Evolutionary conservation across 768 basidiomycete genomes (phyloP).

Genomic region (Lepiota venenata): DNA sequence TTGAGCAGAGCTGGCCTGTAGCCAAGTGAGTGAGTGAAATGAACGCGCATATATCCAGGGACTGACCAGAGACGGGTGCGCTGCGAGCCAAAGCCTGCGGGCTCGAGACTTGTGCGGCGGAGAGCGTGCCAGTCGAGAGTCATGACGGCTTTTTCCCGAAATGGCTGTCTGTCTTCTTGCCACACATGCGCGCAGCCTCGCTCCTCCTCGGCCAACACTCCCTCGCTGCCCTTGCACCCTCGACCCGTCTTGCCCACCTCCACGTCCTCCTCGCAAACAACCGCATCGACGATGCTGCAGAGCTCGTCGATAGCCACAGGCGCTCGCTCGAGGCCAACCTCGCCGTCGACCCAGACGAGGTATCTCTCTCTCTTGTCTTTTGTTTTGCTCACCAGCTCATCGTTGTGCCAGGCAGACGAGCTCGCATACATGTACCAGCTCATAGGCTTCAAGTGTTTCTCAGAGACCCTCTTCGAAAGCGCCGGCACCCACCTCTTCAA

Average conservation of each 20-base stretch:
- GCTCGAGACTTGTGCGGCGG: conserved; percentile 44
- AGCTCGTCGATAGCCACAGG: conserved; percentile 57
- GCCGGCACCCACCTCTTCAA: conserved; percentile 76
- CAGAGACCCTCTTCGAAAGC: conserved; percentile 80
- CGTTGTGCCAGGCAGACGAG: conserved; percentile 50
- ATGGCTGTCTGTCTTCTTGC: background rate
- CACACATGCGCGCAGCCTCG: conserved; percentile 38
- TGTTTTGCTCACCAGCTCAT: background rate
- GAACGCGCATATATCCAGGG: background rate
- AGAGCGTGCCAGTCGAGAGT: conserved; percentile 41
- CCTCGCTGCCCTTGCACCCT: conserved; percentile 64
- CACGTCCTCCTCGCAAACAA: conserved; percentile 66
- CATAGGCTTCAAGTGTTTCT: conserved; percentile 76
- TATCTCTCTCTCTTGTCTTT: conserved; percentile 16
- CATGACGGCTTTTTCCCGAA: background rate
- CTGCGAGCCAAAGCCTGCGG: conserved; percentile 62
- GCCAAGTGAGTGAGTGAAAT: too few species aligned
- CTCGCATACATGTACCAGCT: conserved; percentile 78
- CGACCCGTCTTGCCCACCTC: conserved; percentile 69
- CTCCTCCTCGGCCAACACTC: conserved; percentile 61
- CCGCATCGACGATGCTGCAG: conserved; percentile 59
- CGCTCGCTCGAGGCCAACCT: conserved; percentile 52
- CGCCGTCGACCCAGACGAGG: conserved; percentile 55
- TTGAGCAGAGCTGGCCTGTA: conserved; percentile 26
- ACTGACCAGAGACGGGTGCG: conserved; percentile 57